Evolutionary conservation across 257 asterid genomes (phyloP), one percentile per base, ranked within the genome.

Genomic region (Sherardia arvensis): DNA sequence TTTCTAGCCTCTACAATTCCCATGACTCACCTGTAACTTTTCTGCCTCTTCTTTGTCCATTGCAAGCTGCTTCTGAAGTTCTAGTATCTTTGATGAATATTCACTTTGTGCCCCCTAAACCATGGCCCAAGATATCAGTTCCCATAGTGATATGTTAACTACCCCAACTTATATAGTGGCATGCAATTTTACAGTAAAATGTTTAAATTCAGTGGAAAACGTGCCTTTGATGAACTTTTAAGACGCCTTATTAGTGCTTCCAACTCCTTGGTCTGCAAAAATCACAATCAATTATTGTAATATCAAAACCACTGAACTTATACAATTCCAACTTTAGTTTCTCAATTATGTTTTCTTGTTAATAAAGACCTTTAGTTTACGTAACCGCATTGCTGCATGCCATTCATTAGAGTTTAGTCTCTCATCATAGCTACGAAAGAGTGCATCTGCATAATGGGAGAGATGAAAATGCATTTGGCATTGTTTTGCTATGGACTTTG

Each of bases 381-480:
- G 83, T 61, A 92, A 62, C 36, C 86, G 87, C 87, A 82, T 68
- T 70, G 97, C 97, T 67, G 87, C 96, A 75, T 85, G 96, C 97
- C 99, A 92, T 71, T 92, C 99, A 21, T 73, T 87, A 70, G 99
- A 92, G 82, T 82, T 70, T 71, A 92, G 87, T 80, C 99, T 87
- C 72, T 92, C 97, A 59, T 92, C 98, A 67, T 83, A 88, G 74
- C 88, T 89, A 70, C 89, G 99, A 77, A 87, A 92, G 55, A 92
- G 95, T 71, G 89, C 95, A 85, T 92, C 97, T 34, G 99, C 90
- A 74, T 92, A 92, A 70, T 87, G 99, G 17, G 99, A 95, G 65
- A 92, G 99, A 81, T 92, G 95, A 78, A 87, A 92, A 85, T 89
- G 97, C 95, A 89, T 87, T 81, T 87, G 94, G 74, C 84, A 87